Conservation (phyloP, 306 rosid species). For the Rosa rugosa region DNA sequence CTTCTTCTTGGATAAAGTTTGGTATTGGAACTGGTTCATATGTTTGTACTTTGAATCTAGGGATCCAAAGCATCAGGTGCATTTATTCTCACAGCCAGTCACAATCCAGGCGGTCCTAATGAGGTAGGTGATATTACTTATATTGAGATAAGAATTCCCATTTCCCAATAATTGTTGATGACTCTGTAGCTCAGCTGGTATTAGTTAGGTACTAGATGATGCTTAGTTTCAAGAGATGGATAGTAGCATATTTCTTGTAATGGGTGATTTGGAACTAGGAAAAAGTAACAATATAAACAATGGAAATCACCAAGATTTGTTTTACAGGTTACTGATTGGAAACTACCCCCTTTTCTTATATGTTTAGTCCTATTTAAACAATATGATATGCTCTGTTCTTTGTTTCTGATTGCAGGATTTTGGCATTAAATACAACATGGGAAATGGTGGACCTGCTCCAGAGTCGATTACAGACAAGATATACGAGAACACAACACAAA, state of each 20-base stretch:
- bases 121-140: conserved; percentile 49
- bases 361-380: no score
- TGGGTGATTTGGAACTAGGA: background rate
- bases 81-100: conserved; percentile 98
- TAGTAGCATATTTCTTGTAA: background rate
- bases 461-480: conserved; percentile 91
- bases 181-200: background rate
- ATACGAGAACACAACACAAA: conserved; percentile 76
- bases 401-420: conserved; percentile 77
- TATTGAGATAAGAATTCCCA: background rate
- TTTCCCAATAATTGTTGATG: background rate
- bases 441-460: conserved; percentile 98
- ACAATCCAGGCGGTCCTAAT: conserved; percentile 97
- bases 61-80: conserved; percentile 93
- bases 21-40: conserved; percentile 15
- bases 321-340: background rate
- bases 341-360: background rate
- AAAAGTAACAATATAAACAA: no score
- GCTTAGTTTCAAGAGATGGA: background rate
- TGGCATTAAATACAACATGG: conserved; percentile 98
- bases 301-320: background rate
- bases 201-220: background rate
- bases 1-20: background rate
- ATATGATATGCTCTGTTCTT: background rate
- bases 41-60: conserved; percentile 40